Evolutionary conservation across 2,329 filamentous ascomycete species (phyloP).

Genomic region (Raffaelea deltoideospora): DNA sequence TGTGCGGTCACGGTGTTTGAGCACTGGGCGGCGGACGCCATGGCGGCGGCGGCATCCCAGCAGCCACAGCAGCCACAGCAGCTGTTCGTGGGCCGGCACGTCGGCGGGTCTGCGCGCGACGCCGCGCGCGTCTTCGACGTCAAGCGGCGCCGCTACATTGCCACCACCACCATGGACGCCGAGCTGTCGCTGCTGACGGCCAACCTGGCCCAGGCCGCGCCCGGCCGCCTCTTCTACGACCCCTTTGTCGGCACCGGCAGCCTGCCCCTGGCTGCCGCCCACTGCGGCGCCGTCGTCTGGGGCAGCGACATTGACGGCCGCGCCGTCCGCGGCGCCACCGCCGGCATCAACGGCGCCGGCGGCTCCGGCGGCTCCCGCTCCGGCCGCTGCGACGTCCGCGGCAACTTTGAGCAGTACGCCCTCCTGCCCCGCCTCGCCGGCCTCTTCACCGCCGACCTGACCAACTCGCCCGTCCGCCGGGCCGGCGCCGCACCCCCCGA

Average conservation of each 20-base stretch:
- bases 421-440: constrained; percentile 54
- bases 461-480: constrained; percentile 60
- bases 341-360: constrained; percentile 22
- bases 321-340: constrained; percentile 59
- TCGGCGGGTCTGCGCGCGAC: constrained; percentile 53
- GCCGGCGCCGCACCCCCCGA: constrained; percentile 6
- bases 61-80: constrained; percentile 38
- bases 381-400: constrained; percentile 29
- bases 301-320: constrained; percentile 91
- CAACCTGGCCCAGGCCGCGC: constrained; percentile 70
- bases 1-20: constrained; percentile 71
- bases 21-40: constrained; percentile 49
- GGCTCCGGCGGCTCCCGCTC: constrained; percentile 7
- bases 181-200: constrained; percentile 84
- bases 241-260: constrained; percentile 93
- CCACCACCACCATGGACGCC: constrained; percentile 93
- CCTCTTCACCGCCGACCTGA: constrained; percentile 73
- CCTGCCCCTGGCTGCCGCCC: constrained; percentile 77
- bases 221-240: constrained; percentile 81
- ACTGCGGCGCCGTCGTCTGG: constrained; percentile 72
- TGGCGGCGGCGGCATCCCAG: constrained; percentile 21
- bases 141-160: constrained; percentile 88
- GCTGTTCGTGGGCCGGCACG: constrained; percentile 57
- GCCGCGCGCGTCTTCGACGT: constrained; percentile 64
- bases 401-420: constrained; percentile 78